Conservation (phyloP, 441 rosid genomes). For the Dalechampia spathulata region DNA sequence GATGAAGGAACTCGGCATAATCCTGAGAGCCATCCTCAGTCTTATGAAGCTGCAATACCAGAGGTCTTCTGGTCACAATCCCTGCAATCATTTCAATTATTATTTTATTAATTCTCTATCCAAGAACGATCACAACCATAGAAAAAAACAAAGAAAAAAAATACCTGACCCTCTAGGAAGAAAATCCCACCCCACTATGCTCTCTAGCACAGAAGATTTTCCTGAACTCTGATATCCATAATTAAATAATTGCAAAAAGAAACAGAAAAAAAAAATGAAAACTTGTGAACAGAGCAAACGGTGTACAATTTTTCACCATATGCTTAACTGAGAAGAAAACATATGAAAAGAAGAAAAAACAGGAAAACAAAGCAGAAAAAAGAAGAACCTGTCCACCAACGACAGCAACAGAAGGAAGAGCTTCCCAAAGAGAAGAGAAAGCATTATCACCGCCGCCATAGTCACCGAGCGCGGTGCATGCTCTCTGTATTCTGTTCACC, state of each 20-base stretch:
- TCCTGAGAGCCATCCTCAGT: constrained; percentile 52
- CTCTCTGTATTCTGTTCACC: constrained; percentile 73
- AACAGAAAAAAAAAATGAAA: too few relatives aligned
- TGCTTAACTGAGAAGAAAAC: neutral
- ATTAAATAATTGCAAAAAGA: too few relatives aligned
- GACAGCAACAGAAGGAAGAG: constrained; percentile 87
- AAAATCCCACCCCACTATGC: constrained; percentile 77
- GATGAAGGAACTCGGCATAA: constrained; percentile 76
- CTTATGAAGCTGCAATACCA: constrained; percentile 75
- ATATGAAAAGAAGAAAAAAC: neutral
- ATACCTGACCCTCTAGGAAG: constrained; percentile 84
- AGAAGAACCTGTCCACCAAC: constrained; percentile 77
- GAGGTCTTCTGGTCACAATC: constrained; percentile 76
- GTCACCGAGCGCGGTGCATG: constrained; percentile 81
- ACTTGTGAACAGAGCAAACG: too few relatives aligned
- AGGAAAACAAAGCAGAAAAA: too few relatives aligned
- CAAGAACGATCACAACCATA: too few relatives aligned
- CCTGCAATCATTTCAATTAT: too few relatives aligned
- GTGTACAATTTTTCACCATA: too few relatives aligned
- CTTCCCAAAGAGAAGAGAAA: constrained; percentile 84
- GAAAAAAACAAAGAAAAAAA: too few relatives aligned
- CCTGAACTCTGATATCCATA: constrained; percentile 72
- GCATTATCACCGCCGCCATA: constrained; percentile 59
- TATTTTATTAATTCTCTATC: too few relatives aligned
- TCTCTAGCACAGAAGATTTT: constrained; percentile 80